A percentile compares a stretch with the other conserved stretches of the same genome.
phyloP scores from a whole-genome alignment of 345 rosid genomes.

The Clausena lansium region DNA sequence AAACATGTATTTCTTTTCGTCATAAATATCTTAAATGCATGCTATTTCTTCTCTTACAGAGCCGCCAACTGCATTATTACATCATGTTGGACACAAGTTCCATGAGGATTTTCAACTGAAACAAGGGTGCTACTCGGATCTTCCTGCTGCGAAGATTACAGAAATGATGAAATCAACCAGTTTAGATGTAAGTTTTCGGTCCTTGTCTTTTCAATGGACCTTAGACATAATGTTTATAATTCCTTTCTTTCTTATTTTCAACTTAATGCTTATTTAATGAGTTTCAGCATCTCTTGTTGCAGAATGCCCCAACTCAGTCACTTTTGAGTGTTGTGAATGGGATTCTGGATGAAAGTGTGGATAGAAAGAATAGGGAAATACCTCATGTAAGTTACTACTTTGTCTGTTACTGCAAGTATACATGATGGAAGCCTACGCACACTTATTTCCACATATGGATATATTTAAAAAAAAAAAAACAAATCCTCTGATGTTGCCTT shows the following conservation, averaged over 20 bases:
- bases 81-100: slow-evolving; percentile 71
- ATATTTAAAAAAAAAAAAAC: not conserved
- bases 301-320: slow-evolving; percentile 96
- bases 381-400: slow-evolving; percentile 60
- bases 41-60: slow-evolving; percentile 34
- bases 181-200: slow-evolving; percentile 54
- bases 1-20: not conserved
- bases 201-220: not conserved
- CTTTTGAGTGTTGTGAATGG: slow-evolving; percentile 84
- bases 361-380: slow-evolving; percentile 73
- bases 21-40: not conserved
- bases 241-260: slow-evolving; percentile 1
- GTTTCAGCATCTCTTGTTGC: slow-evolving; percentile 29
- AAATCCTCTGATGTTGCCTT: slow-evolving; percentile 20
- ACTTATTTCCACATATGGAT: not conserved
- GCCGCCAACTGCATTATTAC: slow-evolving; percentile 48
- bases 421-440: not conserved
- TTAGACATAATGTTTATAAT: not conserved
- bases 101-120: slow-evolving; percentile 86
- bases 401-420: not conserved
- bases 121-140: slow-evolving; percentile 80
- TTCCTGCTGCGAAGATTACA: slow-evolving; percentile 73
- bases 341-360: slow-evolving; percentile 86
- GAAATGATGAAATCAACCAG: slow-evolving; percentile 89
- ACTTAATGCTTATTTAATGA: slow-evolving; percentile 7